Base-by-base conservation (phyloP, 1,284 basidiomycete species). In the Tilletia walkeri region DNA sequence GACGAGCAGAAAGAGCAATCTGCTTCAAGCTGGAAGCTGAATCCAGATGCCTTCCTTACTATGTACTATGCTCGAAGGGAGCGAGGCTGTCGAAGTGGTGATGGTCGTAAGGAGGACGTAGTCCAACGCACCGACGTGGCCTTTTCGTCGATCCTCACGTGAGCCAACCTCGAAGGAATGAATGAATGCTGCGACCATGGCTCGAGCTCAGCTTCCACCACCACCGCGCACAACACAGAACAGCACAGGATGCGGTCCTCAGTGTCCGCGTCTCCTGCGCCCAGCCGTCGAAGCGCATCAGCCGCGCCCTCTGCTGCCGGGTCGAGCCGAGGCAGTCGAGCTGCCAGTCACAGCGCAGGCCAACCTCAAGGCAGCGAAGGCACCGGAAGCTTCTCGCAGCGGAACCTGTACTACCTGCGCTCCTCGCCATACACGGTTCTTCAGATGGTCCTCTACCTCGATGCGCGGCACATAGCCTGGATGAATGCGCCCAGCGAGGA, bases 341-440 rank as follows among this genome's bases (percentile, higher is more conserved):
- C 50, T 7, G 18, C 50, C 50, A 53, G 50, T 14, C 50, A 53
- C 7, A 53, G 20, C 50, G 20, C 18, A 18, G 6, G 16, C 50
- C 50, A 53, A 53, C 50, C 50, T 53, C 50, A 53, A 53, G 18
- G 6, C 50, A 24, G n/a, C 38, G 5, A 16, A 10, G 14, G 18
- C 48, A 36, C 49, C 12, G 45, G 65, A 50, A 36, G 34, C 56
- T 84, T 80, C 72, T 70, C 77, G 4, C 78, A 79, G 20, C 80
- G 82, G n/a, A 81, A 84, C 67, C 73, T 81, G 38, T 82, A 76
- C 66, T 85, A 85, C 76, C 78, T 85, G 6, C 84, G 85, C 36
- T 80, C 84, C 39, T 82, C 80, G 2, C 78, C 83, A 4, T 75
- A 76, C 30, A 73, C 80, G 7, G 84, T 85, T 9, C 74, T 85